These are phyloP conservation scores for Malassezia obtusa DNA, from an alignment of 1,284 basidiomycete genomes.

Conservation along the genomic window DNA sequence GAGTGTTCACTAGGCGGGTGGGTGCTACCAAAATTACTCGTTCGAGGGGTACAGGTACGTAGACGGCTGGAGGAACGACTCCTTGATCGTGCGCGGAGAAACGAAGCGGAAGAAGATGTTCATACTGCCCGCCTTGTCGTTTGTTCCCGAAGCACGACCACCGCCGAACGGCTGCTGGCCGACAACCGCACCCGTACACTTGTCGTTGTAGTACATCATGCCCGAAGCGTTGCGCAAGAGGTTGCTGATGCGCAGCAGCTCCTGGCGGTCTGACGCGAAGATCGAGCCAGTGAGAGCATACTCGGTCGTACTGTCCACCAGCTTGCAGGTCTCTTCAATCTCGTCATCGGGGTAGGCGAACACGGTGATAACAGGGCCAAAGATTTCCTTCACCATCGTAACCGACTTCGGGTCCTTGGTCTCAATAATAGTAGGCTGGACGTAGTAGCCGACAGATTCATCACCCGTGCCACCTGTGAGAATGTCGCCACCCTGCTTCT, in stretches of 20 bases:
- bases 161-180: conserved; percentile 92
- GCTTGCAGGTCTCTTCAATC: conserved; percentile 70
- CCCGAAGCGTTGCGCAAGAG: conserved; percentile 44
- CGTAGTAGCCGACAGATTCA: conserved; percentile 82
- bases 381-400: conserved; percentile 91
- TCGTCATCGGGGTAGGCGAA: conserved; percentile 51
- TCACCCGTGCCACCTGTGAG: conserved; percentile 73
- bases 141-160: conserved; percentile 82
- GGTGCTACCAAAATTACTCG: conserved; percentile 15
- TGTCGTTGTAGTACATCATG: conserved; percentile 50
- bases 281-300: conserved; percentile 61
- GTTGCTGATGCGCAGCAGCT: conserved; percentile 39
- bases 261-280: conserved; percentile 44
- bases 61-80: conserved; percentile 54
- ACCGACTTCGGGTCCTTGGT: conserved; percentile 82
- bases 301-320: conserved; percentile 75
- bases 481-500: conserved; percentile 75
- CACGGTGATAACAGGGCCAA: conserved; percentile 89
- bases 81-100: conserved; percentile 86
- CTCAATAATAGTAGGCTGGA: conserved; percentile 88
- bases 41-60: conserved; percentile 43
- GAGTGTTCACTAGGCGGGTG: not conserved
- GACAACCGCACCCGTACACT: conserved; percentile 70
- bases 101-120: conserved; percentile 55
- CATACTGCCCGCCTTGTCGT: conserved; percentile 92